Evolutionary conservation across 257 asterid species (phyloP), one percentile per base, ranked within the genome.

Genomic region (Solanum phureja): DNA sequence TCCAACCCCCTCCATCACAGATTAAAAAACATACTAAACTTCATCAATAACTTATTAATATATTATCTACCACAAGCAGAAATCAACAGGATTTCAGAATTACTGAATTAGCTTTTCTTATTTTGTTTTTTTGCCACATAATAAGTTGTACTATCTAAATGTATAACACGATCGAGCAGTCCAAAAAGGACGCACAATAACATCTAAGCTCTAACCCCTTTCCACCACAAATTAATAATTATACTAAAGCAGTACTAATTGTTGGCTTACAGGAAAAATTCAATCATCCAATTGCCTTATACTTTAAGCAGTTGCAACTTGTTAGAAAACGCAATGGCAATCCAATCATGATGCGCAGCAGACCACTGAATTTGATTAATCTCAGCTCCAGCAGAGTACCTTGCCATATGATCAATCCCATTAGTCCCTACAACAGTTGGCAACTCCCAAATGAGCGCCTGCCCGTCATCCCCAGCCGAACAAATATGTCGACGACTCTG

Each of bases 291-390:
- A 74, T 87, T 71, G 85, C 90, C 94, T 95, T 92, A 97, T 40
- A 97, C 98, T 91, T 94, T 94, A 21, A 97, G 93, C 95, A 95
- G 91, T 84, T 95, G 99, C 93, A 95, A 86, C 93, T 95, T 97
- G 89, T 91, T 95, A n/a, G 95, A 96, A 88, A 93, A 94, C 0
- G 98, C 98, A 66, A 97, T 81, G 14, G 96, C 98, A 89, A 95
- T 94, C 99, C 98, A 97, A 86, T 95, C 98, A 7, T 96, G 95
- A 90, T 90, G 94, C 0, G 98, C 93, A 1, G 92, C 94, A 2
- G 99, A 95, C 99, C 99, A 97, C 90, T 97, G 99, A 71, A 97
- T 92, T 94, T 95, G 99, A 87, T 95, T 97, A 88, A 97, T 91
- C 94, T 95, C 99, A 1, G 94, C 87, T n/a, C 91, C 95, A 1